Evolutionary conservation across 2,329 filamentous ascomycete genomes (phyloP), one percentile per base, ranked within the genome.

Genomic region (Fusarium foetens): DNA sequence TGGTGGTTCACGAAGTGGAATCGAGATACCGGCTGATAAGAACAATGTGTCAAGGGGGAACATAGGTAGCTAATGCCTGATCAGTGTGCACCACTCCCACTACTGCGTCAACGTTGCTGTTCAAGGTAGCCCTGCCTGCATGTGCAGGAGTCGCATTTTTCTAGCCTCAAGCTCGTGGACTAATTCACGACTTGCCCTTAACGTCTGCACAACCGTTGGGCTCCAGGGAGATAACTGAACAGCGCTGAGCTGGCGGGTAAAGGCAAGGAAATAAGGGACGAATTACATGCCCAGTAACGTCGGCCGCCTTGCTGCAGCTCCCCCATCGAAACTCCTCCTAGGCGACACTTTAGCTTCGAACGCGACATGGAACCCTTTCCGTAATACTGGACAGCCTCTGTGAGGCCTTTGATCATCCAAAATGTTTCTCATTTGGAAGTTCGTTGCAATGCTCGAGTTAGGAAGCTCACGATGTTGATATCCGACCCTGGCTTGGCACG

Each of bases 251-350:
- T 51, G 53, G 51, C 64, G 64, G 69, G 49, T 55, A 72, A 72
- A 72, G 48, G 23, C 33, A 39, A 59, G 39, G 61, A 43, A 48
- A 49, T 36, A 63, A 36, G 53, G 51, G 58, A 58, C 70, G 70
- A 70, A 72, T 72, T 53, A 72, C 54, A 45, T 63, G 62, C 45
- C 48, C 45, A 69, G 54, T 39, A 65, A 60, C 58, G 69, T 72
- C 69, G 69, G 69, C 69, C 69, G 69, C 69, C 69, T 65, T 62
- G 51, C 69, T 70, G 69, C 69, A 72, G 64, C 59, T 72, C 42
- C 66, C 65, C 45, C 53, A 46, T 70, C 61, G 19, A 66, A 63
- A 46, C 39, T 54, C 42, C 45, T 70, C 63, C 45, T 48, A 53
- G 48, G 49, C 39, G 63, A 53, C 41, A 25, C 65, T 49, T 61